Evolutionary conservation across 129 eudicot species (phyloP).

Genomic region (Pseudognaphalium luteoalbum): DNA sequence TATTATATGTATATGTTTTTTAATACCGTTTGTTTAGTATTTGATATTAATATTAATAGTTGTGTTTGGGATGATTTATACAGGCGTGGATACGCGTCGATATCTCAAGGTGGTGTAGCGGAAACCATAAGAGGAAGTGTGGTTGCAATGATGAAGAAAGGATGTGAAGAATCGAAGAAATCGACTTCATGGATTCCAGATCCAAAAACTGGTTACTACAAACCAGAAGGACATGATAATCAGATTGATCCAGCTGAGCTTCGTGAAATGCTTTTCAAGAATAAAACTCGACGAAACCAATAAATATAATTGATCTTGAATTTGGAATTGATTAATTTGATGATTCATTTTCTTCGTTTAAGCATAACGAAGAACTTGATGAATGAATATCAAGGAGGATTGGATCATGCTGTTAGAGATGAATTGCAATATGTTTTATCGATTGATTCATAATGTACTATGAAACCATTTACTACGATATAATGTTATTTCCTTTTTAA

Average conservation of each 20-base stretch:
- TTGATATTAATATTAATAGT: not conserved
- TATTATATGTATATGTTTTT: too few species aligned
- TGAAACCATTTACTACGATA: too few species aligned
- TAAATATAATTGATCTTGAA: not conserved
- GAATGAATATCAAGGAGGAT: too few species aligned
- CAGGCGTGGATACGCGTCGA: conserved; percentile 73
- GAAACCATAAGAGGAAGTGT: conserved; percentile 33
- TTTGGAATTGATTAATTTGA: not conserved
- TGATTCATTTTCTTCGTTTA: not conserved
- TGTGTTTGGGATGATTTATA: not conserved
- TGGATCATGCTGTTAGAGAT: too few species aligned
- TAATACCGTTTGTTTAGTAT: too few species aligned
- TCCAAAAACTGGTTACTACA: conserved; percentile 81
- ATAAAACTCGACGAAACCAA: conserved; percentile 39
- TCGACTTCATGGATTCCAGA: conserved; percentile 80
- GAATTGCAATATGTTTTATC: too few species aligned
- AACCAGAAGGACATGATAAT: conserved; percentile 58
- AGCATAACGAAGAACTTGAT: too few species aligned
- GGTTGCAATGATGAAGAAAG: conserved; percentile 48
- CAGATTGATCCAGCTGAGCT: conserved; percentile 76
- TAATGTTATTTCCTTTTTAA: too few species aligned
- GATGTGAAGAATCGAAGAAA: conserved; percentile 43
- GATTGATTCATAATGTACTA: too few species aligned
- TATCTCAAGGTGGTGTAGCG: conserved; percentile 45
- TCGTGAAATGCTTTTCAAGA: conserved; percentile 59